phyloP scores from a whole-genome alignment of 2,329 filamentous ascomycete species.

The Akanthomyces lecanii region DNA sequence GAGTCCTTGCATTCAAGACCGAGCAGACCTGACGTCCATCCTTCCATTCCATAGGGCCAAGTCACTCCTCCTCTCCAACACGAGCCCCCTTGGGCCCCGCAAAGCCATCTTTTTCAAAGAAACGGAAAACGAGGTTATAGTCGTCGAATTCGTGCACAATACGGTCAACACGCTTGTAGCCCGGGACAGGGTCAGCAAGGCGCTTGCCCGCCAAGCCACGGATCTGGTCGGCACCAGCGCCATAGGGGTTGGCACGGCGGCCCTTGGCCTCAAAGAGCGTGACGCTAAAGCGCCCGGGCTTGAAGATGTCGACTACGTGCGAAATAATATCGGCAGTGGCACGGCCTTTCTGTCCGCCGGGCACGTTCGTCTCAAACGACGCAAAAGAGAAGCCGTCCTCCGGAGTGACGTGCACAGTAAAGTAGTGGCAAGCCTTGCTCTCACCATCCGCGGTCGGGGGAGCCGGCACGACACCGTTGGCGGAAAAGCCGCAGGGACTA shows the following conservation, averaged over 20 bases:
- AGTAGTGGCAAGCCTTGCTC: slow-evolving; percentile 71
- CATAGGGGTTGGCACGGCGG: slow-evolving; percentile 39
- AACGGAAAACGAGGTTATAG: slow-evolving; percentile 93
- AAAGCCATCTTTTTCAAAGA: slow-evolving; percentile 89
- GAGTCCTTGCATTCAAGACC: background rate
- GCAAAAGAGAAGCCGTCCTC: slow-evolving; percentile 97
- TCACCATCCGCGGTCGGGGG: slow-evolving; percentile 51
- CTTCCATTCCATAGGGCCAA: background rate
- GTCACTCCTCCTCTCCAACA: slow-evolving; percentile 48
- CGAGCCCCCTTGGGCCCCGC: slow-evolving; percentile 48
- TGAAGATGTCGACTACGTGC: slow-evolving; percentile 93
- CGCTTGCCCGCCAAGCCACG: slow-evolving; percentile 39
- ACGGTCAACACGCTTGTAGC: slow-evolving; percentile 85
- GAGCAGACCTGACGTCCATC: background rate
- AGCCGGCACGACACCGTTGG: slow-evolving; percentile 89
- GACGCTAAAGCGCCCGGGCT: slow-evolving; percentile 94
- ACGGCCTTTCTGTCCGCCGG: slow-evolving; percentile 78
- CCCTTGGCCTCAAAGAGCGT: slow-evolving; percentile 91
- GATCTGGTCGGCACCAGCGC: slow-evolving; percentile 38
- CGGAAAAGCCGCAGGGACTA: slow-evolving; percentile 93
- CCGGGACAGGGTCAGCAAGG: slow-evolving; percentile 72
- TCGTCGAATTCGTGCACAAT: slow-evolving; percentile 98
- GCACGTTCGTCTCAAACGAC: slow-evolving; percentile 97
- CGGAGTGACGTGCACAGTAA: slow-evolving; percentile 96
- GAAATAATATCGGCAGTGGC: slow-evolving; percentile 88